Base-by-base conservation (phyloP, 2,329 filamentous ascomycete species). In the Colletotrichum spinosum region DNA sequence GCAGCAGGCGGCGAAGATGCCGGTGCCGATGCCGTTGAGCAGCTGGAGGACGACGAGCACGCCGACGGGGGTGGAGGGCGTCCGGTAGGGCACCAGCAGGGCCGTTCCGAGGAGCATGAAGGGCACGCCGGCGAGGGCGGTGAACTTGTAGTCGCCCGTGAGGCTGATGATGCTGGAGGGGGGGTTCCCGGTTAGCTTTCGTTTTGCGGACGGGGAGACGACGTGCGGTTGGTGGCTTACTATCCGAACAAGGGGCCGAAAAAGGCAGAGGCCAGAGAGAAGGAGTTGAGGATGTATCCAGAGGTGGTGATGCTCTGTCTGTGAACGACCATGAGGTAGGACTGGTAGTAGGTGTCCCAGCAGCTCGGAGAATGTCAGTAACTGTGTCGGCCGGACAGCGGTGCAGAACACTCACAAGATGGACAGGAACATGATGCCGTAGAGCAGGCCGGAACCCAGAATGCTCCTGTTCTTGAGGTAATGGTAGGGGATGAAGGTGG, bases 401-500 rank as follows among this genome's bases (percentile, higher is more conserved):
- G 6, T 8, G 8, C 11, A 9, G 5, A 2, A 10, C 2, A 51
- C 55, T 45, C 67, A 70, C 55, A 72, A 76, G 44, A 72, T 76
- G 12, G 70, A 71, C 15, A 74, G 67, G 59, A 76, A 76, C 34
- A 73, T 65, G 6, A 70, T 63, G 25, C 68, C 67, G 52, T 67
- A 69, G 33, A 75, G 61, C 3, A 73, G 37, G 52, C 71, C 73
- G 8, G 71, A 67, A 6, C 71, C 73, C 13, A 74, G 48, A 33
- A 75, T 55, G 41, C 66, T 83, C 33, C 76, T 77, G 48, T 81
- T 76, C 11, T 73, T 74, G 69, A 86, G 74, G 56, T 86, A 73
- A 52, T 75, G 69, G 72, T 78, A 83, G 2, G 80, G 83, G 33
- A 89, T 78, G 72, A 89, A 83, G 25, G 84, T 81, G 44, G 81